Conservation (phyloP, 2,329 filamentous ascomycete genomes). For the Hortaea sp. region DNA sequence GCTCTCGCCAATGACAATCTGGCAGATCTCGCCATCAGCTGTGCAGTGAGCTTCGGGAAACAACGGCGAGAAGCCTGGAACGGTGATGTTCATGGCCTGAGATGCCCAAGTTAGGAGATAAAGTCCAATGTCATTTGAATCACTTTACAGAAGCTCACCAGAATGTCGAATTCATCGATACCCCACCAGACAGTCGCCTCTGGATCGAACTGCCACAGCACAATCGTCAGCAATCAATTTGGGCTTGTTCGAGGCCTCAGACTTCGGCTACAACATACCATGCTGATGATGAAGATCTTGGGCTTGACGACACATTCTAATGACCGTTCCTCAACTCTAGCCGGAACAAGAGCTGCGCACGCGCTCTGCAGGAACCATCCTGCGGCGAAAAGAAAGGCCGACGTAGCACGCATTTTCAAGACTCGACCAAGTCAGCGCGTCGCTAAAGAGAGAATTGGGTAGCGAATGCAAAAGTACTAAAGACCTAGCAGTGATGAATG, state of each 20-base stretch:
- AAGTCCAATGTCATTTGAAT: too few relatives aligned
- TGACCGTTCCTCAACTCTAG: conserved; percentile 8
- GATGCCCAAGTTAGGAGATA: neutral
- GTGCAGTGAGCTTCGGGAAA: conserved; percentile 49
- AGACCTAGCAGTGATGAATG: too few relatives aligned
- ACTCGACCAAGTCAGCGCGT: neutral
- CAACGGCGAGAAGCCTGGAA: conserved; percentile 22
- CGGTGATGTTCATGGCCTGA: conserved; percentile 23
- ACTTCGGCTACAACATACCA: conserved; percentile 45
- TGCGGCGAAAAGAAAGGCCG: neutral
- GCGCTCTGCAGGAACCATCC: conserved; percentile 3
- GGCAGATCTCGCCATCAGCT: conserved; percentile 51
- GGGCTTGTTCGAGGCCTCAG: conserved; percentile 39
- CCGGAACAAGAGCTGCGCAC: conserved; percentile 8
- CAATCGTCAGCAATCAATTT: neutral
- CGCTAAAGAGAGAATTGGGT: neutral
- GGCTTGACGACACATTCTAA: conserved; percentile 35
- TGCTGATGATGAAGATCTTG: conserved; percentile 45
- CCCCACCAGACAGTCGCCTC: conserved; percentile 39
- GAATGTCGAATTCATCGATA: conserved; percentile 23
- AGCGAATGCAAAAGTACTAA: neutral
- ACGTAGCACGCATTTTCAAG: neutral
- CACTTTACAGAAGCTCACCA: conserved; percentile 3
- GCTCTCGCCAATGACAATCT: conserved; percentile 51
- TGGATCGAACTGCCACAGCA: neutral